Conservation (phyloP, 2,329 filamentous ascomycete species). For the Aspergillus persii region DNA sequence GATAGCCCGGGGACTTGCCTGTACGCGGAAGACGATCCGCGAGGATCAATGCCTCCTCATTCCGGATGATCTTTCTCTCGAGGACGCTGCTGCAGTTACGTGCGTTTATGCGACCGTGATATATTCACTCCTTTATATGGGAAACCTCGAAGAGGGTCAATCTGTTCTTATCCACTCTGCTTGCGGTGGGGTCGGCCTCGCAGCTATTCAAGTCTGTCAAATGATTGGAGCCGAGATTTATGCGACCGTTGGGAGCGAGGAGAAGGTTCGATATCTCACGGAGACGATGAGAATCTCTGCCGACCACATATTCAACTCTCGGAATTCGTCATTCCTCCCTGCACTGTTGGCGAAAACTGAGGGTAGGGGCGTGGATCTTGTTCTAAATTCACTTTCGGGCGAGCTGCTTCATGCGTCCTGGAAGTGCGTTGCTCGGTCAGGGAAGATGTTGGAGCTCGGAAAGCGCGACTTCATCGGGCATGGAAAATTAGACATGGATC, state of each 20-base stretch:
- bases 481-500: slow-evolving; percentile 22
- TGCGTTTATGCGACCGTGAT: slow-evolving; percentile 21
- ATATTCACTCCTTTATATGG: slow-evolving; percentile 23
- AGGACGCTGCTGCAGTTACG: slow-evolving; percentile 20
- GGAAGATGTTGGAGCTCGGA: slow-evolving; percentile 28
- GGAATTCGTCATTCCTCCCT: slow-evolving; percentile 17
- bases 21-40: slow-evolving; percentile 10
- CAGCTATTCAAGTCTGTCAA: slow-evolving; percentile 25
- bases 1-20: slow-evolving; percentile 3
- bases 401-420: slow-evolving; percentile 28
- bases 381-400: slow-evolving; percentile 28
- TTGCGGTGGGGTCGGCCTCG: slow-evolving; percentile 26
- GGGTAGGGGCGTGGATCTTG: slow-evolving; percentile 25
- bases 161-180: slow-evolving; percentile 30
- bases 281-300: slow-evolving; percentile 17
- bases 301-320: slow-evolving; percentile 24
- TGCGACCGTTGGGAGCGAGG: slow-evolving; percentile 22
- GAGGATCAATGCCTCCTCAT: slow-evolving; percentile 14
- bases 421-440: slow-evolving; percentile 31
- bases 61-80: slow-evolving; percentile 14
- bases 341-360: slow-evolving; percentile 18
- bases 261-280: slow-evolving; percentile 23
- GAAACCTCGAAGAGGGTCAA: slow-evolving; percentile 21
- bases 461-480: slow-evolving; percentile 25
- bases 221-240: slow-evolving; percentile 25